A percentile compares a stretch with the other conserved stretches of the same genome.
Evolutionary conservation across 345 rosid species (phyloP).

Genomic region (Orychophragmus violaceus): DNA sequence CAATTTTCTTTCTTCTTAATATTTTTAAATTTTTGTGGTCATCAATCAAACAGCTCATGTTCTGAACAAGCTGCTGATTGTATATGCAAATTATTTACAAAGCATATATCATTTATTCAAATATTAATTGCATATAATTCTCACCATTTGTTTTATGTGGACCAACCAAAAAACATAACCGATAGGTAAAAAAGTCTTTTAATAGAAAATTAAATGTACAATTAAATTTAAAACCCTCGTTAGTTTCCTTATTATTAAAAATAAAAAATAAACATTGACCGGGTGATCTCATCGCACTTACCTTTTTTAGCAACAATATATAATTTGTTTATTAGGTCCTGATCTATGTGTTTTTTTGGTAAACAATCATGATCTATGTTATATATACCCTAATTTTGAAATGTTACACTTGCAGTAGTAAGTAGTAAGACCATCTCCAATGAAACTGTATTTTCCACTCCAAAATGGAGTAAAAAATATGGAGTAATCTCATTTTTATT

Average conservation of each 20-base stretch:
- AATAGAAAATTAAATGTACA: not conserved
- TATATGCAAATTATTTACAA: not conserved
- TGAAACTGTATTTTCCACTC: too few relatives aligned
- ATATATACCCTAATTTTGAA: not conserved
- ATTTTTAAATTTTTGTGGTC: not conserved
- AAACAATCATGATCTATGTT: too few relatives aligned
- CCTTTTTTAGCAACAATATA: slow-evolving; percentile 3
- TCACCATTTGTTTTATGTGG: not conserved
- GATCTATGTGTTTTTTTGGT: too few relatives aligned
- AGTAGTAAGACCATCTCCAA: too few relatives aligned
- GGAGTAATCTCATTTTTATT: too few relatives aligned
- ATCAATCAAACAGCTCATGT: not conserved
- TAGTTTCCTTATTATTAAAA: not conserved
- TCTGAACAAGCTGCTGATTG: not conserved
- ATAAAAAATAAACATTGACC: not conserved
- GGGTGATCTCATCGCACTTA: not conserved
- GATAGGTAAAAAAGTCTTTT: not conserved
- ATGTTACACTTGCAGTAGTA: not conserved
- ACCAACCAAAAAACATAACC: not conserved
- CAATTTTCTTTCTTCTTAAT: not conserved
- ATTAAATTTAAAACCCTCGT: not conserved
- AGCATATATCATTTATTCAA: not conserved
- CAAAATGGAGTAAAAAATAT: too few relatives aligned
- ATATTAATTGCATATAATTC: not conserved
- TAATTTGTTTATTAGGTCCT: not conserved